Evolutionary conservation across 768 basidiomycete genomes (phyloP), one percentile per base, ranked within the genome.

Genomic region (Tylopilus subfusipes): DNA sequence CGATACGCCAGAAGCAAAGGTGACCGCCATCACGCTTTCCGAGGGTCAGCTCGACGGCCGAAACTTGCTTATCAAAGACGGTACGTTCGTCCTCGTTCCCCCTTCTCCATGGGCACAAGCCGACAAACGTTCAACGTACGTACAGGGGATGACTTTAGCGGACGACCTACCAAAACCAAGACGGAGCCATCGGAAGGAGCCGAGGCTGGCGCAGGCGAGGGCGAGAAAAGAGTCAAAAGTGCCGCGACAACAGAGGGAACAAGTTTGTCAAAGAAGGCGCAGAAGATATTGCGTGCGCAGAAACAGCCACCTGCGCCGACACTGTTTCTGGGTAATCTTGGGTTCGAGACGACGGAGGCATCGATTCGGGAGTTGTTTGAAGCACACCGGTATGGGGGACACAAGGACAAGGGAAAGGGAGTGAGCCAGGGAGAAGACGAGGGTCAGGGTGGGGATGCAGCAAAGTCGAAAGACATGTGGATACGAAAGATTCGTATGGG

Each of bases 291-390:
- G 18, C 74, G 79, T 30, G 66, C 70, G 27, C 95, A 95, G 68
- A 93, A 88, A 68, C 91, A 93, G 67, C 83, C 85, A 2, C 82
- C 93, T 38, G 90, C 83, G 3, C 85, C 87, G 3, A 94, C 93
- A 8, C 76, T 98, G 13, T 98, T 98, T 78, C 68, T 98, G 22
- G 96, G 96, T 10, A 98, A 98, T 68, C 80, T 98, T 16, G 85
- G 87, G 9, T 98, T 96, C 68, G 89, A 93, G 66, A 85, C 93
- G 13, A 95, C 90, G 7, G 90, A 89, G 24, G 78, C 81, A 12
- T 80, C 81, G 13, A 86, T 97, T 48, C 78, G 83, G 46, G 81
- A 83, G 60, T 65, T 95, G 57, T 77, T 98, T 42, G 85, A 90
- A 50, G 80, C 81, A 13, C 90, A 91, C 55, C 60, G 60, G 22